These are phyloP conservation scores for Rhodamnia argentea DNA, from an alignment of 345 rosid species.

Conservation along the genomic window DNA sequence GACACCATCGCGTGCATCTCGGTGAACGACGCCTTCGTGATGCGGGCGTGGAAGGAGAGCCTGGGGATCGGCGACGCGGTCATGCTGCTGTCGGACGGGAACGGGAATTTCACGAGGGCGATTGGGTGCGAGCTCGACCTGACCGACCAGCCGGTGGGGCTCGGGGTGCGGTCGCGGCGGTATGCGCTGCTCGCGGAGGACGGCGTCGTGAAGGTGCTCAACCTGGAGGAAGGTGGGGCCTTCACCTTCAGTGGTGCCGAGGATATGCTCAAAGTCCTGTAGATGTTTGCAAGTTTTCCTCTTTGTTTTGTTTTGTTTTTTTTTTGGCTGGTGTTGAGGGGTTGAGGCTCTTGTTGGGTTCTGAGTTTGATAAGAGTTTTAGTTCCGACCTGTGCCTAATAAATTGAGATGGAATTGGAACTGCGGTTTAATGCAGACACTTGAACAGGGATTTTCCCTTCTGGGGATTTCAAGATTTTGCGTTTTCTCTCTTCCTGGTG, in stretches of 20 bases:
- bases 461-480: not conserved
- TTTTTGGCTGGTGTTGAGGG: not conserved
- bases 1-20: conserved; percentile 82
- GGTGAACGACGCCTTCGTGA: conserved; percentile 90
- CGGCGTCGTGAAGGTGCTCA: conserved; percentile 74
- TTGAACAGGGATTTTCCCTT: not conserved
- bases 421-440: not conserved
- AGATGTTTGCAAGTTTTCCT: conserved; percentile 3
- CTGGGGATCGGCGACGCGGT: conserved; percentile 66
- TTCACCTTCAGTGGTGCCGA: conserved; percentile 83
- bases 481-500: not conserved
- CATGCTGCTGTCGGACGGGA: conserved; percentile 60
- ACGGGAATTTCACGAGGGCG: conserved; percentile 65
- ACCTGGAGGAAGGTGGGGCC: conserved; percentile 90
- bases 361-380: not conserved
- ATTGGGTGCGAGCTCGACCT: conserved; percentile 77
- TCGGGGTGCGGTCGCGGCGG: conserved; percentile 76
- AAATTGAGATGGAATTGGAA: not conserved
- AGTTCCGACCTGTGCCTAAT: not conserved
- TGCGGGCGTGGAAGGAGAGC: conserved; percentile 78
- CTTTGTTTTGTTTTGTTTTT: not conserved
- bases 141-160: conserved; percentile 73
- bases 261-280: conserved; percentile 70
- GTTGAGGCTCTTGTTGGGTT: not conserved
- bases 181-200: conserved; percentile 76